Base-by-base conservation (phyloP, 1,139 yeast genomes). In the Yamadazyma triangularis region DNA sequence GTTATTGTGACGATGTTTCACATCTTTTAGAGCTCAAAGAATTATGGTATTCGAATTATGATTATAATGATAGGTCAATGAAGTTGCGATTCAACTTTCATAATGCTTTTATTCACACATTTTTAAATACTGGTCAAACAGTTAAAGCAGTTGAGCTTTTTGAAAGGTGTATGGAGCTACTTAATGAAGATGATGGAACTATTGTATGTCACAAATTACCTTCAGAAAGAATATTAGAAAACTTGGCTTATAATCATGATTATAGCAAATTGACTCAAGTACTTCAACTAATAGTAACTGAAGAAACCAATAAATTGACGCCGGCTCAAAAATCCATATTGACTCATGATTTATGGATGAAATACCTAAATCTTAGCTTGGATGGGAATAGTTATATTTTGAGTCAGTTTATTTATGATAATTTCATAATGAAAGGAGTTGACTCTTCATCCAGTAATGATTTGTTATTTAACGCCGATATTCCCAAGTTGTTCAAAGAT, bases 361-460 rank as follows among this genome's bases (percentile, higher is more conserved):
- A 38, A 5, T 39, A 45, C 14, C 41, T 66, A 15, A 41, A 50
- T 13, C 23, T 49, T 3, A 68, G 58, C 0, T 39, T 62, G 12
- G 21, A 36, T 8, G 29, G 32, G 9, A 51, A 53, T 35, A 41
- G 60, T 39, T 60, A 61, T 39, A 33, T 35, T 2, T 34, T 64
- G 23, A 61, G 58, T 2, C 55, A 51, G 30, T 25, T 46, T 6
- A 45, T 62, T 3, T 64, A 64, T 38, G 56, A 50, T 14, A 37
- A 44, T 14, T 56, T 42, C 33, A 45, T 65, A 19, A 60, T 62
- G 67, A 45, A 42, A 19, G 63, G 53, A 2, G 49, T 51, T 21
- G 9, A 9, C 9, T 18, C 20, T 18, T 6, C 8, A 18, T 18
- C 20, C 9, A 18, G 20, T 9, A 9, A 18, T 18, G 35, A 44